phyloP scores from a whole-genome alignment of 1,284 basidiomycete genomes.

The Cerioporus squamosus region DNA sequence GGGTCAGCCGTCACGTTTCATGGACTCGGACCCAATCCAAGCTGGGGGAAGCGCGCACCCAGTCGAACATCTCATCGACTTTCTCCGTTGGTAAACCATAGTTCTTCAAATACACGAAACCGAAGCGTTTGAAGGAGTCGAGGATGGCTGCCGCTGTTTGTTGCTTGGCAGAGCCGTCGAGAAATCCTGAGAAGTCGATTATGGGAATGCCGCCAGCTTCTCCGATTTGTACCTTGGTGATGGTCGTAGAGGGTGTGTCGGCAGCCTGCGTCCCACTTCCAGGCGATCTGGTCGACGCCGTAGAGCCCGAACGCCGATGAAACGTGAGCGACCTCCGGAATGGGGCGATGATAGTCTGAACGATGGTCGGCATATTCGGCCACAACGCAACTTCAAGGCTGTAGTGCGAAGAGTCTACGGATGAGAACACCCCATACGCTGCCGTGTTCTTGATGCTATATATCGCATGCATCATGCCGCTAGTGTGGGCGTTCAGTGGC shows the following conservation, averaged over 20 bases:
- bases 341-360: not conserved
- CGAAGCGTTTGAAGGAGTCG: conserved; percentile 22
- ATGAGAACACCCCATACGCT: no score
- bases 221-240: not conserved
- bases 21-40: no score
- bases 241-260: not conserved
- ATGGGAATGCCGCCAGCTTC: conserved; percentile 10
- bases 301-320: not conserved
- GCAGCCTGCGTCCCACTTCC: no score
- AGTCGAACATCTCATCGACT: conserved; percentile 52
- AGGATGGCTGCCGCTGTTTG: conserved; percentile 29
- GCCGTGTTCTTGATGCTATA: no score
- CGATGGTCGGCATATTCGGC: not conserved
- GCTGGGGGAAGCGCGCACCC: conserved; percentile 36
- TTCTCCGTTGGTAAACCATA: conserved; percentile 42
- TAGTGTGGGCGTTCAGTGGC: no score
- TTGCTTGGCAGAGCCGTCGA: conserved; percentile 28
- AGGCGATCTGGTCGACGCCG: not conserved
- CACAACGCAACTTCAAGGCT: no score
- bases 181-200: conserved; percentile 31
- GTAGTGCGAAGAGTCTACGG: no score
- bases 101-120: conserved; percentile 45
- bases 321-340: not conserved
- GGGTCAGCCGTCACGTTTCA: no score
- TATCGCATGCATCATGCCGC: no score